phyloP scores from a whole-genome alignment of 2,329 filamentous ascomycete genomes.

The Pseudopithomyces maydicus region DNA sequence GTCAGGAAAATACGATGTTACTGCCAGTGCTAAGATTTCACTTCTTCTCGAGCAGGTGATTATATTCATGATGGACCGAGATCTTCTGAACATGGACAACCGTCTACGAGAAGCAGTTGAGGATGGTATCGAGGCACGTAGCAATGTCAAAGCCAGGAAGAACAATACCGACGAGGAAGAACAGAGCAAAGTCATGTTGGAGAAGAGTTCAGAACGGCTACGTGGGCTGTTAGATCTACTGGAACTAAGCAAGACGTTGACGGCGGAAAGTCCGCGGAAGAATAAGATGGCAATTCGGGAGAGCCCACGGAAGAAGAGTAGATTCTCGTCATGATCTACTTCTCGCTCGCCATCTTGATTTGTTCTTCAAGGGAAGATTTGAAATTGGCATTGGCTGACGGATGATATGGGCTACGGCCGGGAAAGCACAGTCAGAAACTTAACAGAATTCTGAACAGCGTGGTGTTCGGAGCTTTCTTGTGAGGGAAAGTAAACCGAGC shows the following conservation, averaged over 20 bases:
- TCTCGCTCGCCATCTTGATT: conserved; percentile 30
- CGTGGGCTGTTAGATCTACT: conserved; percentile 40
- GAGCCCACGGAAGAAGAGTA: conserved; percentile 6
- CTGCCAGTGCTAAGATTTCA: conserved; percentile 41
- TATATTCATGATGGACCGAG: conserved; percentile 32
- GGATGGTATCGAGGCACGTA: conserved; percentile 58
- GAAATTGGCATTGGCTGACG: conserved; percentile 11
- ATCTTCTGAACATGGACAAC: conserved; percentile 25
- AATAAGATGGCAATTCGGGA: neutral
- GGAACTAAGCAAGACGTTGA: conserved; percentile 11
- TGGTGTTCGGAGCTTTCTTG: neutral
- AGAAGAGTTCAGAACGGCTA: conserved; percentile 42
- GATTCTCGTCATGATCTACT: conserved; percentile 15
- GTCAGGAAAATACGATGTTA: conserved; percentile 31
- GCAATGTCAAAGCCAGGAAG: conserved; percentile 51
- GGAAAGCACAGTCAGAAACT: neutral
- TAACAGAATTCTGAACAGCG: neutral
- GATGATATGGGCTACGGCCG: neutral
- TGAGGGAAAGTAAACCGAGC: conserved; percentile 4
- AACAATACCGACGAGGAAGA: conserved; percentile 42
- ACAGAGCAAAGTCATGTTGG: conserved; percentile 40
- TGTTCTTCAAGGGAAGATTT: conserved; percentile 19
- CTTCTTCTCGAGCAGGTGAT: conserved; percentile 41
- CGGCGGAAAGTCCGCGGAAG: neutral
- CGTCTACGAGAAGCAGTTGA: conserved; percentile 54